Conservation (phyloP, 2,329 filamentous ascomycete species). For the Sarocladiaceae sp. region DNA sequence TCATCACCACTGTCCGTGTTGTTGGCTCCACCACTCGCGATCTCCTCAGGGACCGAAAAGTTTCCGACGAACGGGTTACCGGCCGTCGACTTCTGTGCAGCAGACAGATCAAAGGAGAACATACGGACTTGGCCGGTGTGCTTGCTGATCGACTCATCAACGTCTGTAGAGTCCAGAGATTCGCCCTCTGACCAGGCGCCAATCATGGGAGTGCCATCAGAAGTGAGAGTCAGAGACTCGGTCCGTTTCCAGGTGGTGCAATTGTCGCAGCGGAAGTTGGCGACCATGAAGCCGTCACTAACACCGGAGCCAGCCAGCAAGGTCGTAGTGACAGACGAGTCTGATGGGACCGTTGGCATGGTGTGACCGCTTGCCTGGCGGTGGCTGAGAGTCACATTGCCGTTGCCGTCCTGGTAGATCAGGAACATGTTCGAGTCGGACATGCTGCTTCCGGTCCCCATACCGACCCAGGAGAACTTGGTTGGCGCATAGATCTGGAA, state of each 20-base stretch:
- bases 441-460: conserved; percentile 53
- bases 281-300: conserved; percentile 43
- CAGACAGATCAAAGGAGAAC: conserved; percentile 37
- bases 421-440: conserved; percentile 53
- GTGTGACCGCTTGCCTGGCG: conserved; percentile 41
- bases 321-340: conserved; percentile 33
- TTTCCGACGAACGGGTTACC: conserved; percentile 37
- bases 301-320: conserved; percentile 55
- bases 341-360: conserved; percentile 39
- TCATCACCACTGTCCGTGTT: not conserved
- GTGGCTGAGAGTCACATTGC: conserved; percentile 57
- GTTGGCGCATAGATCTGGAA: conserved; percentile 52
- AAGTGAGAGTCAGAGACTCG: not conserved
- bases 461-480: conserved; percentile 47
- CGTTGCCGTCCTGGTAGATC: conserved; percentile 50
- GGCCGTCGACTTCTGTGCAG: conserved; percentile 34
- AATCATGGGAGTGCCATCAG: conserved; percentile 24
- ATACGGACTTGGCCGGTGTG: conserved; percentile 31
- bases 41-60: conserved; percentile 10
- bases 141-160: conserved; percentile 26
- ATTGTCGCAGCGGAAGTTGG: conserved; percentile 50
- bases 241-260: conserved; percentile 21
- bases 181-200: conserved; percentile 37
- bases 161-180: conserved; percentile 31
- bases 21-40: conserved; percentile 9